Conservation (phyloP, 805 yeast species). For the Pichia cephalocereana region DNA sequence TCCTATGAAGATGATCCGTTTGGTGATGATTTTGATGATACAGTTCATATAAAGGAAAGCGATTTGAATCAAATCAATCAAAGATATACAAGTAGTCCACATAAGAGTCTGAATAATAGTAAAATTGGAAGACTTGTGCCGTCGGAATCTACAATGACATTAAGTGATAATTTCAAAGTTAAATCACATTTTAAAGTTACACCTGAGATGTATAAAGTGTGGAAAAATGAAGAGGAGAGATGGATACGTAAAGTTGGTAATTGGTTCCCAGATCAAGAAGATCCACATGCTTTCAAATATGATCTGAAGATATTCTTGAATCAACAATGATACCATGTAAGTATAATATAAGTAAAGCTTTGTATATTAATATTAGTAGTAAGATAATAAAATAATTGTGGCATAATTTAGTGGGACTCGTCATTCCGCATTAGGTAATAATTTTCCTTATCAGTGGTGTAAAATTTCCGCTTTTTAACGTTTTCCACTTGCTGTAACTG, state of each 20-base stretch:
- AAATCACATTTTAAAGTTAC: slow-evolving; percentile 15
- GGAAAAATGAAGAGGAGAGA: slow-evolving; percentile 26
- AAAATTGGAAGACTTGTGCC: slow-evolving; percentile 5
- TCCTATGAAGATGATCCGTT: slow-evolving; percentile 37
- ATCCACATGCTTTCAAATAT: slow-evolving; percentile 20
- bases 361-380: too few species aligned
- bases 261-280: slow-evolving; percentile 27
- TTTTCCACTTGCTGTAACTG: too few species aligned
- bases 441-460: too few species aligned
- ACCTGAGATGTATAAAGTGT: slow-evolving; percentile 19
- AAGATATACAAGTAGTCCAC: not conserved
- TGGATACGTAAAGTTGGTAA: slow-evolving; percentile 28
- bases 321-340: slow-evolving; percentile 12
- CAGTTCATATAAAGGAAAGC: not conserved
- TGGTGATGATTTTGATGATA: slow-evolving; percentile 39
- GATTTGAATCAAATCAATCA: not conserved
- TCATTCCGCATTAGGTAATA: too few species aligned
- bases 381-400: not conserved
- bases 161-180: slow-evolving; percentile 3
- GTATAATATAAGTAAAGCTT: not conserved
- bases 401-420: not conserved
- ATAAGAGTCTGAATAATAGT: not conserved
- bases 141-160: slow-evolving; percentile 8
- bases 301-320: slow-evolving; percentile 24
- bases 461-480: too few species aligned